Conservation (phyloP, 2,329 filamentous ascomycete species). For the Aaosphaeria arxii region DNA sequence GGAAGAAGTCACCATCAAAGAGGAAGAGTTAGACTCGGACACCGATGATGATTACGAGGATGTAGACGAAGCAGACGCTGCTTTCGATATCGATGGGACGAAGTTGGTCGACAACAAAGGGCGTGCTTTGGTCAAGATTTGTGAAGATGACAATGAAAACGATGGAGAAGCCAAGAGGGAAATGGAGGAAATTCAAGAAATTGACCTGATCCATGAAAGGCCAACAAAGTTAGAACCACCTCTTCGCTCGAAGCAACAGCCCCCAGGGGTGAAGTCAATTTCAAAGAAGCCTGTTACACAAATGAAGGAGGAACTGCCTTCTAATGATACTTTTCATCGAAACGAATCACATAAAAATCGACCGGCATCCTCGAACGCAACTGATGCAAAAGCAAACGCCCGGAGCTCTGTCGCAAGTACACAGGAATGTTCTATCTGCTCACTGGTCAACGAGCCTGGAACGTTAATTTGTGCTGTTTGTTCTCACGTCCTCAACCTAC, state of each 20-base stretch:
- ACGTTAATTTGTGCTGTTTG: conserved; percentile 66
- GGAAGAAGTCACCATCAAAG: conserved; percentile 39
- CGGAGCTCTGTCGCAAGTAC: too few relatives aligned
- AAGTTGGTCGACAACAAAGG: conserved; percentile 63
- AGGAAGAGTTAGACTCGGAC: conserved; percentile 31
- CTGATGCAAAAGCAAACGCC: neutral
- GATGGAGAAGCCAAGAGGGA: conserved; percentile 50
- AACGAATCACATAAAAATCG: conserved; percentile 18
- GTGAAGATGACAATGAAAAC: conserved; percentile 61
- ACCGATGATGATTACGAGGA: conserved; percentile 36
- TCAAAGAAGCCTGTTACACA: too few relatives aligned
- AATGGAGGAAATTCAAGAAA: conserved; percentile 62
- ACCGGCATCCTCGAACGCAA: neutral
- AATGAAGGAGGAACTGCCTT: too few relatives aligned
- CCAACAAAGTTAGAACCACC: too few relatives aligned
- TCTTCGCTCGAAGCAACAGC: too few relatives aligned
- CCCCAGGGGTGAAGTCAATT: too few relatives aligned
- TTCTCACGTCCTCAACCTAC: conserved; percentile 63
- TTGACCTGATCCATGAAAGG: conserved; percentile 15
- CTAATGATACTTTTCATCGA: conserved; percentile 6
- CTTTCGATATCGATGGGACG: conserved; percentile 63
- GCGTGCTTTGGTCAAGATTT: conserved; percentile 68
- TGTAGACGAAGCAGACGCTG: conserved; percentile 46
- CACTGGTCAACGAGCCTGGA: conserved; percentile 56
- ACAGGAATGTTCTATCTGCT: conserved; percentile 61